phyloP scores from a whole-genome alignment of 1,139 yeast species.

The Kurtzmaniella quercitrusa region DNA sequence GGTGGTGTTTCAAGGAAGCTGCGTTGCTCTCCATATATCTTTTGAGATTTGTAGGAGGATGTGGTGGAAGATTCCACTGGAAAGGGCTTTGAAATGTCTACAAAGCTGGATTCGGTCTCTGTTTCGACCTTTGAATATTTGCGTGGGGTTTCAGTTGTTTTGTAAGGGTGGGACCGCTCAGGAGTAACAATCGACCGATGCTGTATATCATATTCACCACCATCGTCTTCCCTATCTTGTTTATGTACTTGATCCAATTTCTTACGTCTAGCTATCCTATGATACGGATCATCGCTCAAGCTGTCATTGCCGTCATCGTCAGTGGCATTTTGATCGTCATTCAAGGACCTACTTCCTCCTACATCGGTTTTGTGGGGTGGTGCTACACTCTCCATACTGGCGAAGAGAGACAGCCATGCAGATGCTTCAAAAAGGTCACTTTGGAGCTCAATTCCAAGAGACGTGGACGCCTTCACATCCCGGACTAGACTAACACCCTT shows the following conservation, averaged over 20 bases:
- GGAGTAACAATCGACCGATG: too few relatives aligned
- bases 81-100: too few relatives aligned
- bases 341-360: neutral
- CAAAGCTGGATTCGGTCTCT: too few relatives aligned
- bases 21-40: slow-evolving; percentile 4
- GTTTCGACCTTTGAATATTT: too few relatives aligned
- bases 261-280: too few relatives aligned
- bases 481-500: neutral
- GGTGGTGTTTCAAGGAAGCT: slow-evolving; percentile 4
- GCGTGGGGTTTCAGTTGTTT: too few relatives aligned
- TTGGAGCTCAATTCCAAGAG: too few relatives aligned
- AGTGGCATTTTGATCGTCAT: neutral
- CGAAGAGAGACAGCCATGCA: neutral
- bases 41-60: neutral
- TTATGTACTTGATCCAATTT: too few relatives aligned
- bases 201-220: too few relatives aligned
- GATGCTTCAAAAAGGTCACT: neutral
- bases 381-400: neutral
- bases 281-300: too few relatives aligned
- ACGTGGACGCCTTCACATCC: neutral
- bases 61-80: neutral
- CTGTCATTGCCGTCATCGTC: neutral
- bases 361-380: neutral
- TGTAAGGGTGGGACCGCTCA: too few relatives aligned
- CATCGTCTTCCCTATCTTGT: too few relatives aligned